Evolutionary conservation across 441 rosid species (phyloP), one percentile per base, ranked within the genome.

Genomic region (Jatropha podagrica): DNA sequence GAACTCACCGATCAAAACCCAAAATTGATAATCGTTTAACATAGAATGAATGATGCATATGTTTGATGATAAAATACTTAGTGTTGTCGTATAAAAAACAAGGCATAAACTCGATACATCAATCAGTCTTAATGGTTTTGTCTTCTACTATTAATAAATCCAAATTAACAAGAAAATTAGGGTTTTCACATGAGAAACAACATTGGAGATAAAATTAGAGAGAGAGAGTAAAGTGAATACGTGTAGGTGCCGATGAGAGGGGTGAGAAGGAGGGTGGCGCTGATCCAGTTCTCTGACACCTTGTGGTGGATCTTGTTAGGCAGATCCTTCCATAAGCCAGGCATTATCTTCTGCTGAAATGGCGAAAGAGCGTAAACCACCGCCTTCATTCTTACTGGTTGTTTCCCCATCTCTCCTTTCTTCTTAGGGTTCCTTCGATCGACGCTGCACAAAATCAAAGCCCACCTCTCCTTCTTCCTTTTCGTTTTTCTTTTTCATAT

Each of bases 351-450:
- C 87, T 96, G 99, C 82, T 96, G 98, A 79, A 91, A 96, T 72
- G 99, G 98, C 4, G 99, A 96, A 66, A 96, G 87, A 2, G 97
- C 88, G 87, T 96, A 96, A 15, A 94, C 84, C 81, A 96, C 98
- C 69, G 99, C 99, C 90, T 87, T 94, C 93, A 92, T 79, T 83
- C 77, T 89, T 85, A 94, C 95, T 74, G 92, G 97, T 62, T 87
- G 92, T 88, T 92, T 93, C 78, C 94, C 99, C 97, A 93, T 95
- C 69, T 68, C 72, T 68, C 37, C 59, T 51, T 52, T 12, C 72
- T 68, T 68, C 13, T 17, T 41, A 69, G 23, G 59, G 38, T 52
- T 59, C 12, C 26, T 59, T 15, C 58, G 23, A 54, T 54, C 7
- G 9, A 54, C 6, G 48, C 48, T 44, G 48, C 6, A 4, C 48